These are phyloP conservation scores for Aspergillus hancockii DNA, from an alignment of 495 filamentous ascomycete species.

Conservation along the genomic window DNA sequence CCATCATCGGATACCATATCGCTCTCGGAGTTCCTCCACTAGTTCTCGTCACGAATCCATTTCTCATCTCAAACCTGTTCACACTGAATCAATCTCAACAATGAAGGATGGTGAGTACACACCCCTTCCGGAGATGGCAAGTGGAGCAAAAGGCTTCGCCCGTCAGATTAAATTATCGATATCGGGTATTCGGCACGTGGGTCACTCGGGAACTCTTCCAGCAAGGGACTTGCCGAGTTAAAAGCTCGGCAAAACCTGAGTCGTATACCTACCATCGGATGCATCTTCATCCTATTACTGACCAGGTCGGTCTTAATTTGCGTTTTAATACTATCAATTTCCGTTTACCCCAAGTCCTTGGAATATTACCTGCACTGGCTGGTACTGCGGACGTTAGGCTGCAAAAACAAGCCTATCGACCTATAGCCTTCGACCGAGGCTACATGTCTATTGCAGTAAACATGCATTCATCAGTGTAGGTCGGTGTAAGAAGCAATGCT, in stretches of 20 bases:
- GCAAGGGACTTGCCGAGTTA: neutral
- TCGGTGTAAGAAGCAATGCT: too few relatives aligned
- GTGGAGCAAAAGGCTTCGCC: neutral
- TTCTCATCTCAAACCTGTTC: neutral
- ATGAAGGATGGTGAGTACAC: neutral
- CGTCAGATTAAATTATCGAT: slow-evolving; percentile 1
- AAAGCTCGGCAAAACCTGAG: neutral
- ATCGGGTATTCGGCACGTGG: neutral
- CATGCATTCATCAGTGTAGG: too few relatives aligned
- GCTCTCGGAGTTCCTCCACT: too few relatives aligned
- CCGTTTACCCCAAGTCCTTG: neutral
- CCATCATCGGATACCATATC: too few relatives aligned
- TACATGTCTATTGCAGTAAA: too few relatives aligned
- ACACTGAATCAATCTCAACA: neutral
- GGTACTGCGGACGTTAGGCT: too few relatives aligned
- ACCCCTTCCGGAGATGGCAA: neutral
- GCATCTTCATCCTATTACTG: too few relatives aligned
- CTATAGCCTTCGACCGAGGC: too few relatives aligned
- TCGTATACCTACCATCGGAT: too few relatives aligned
- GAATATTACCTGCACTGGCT: neutral
- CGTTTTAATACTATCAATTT: neutral
- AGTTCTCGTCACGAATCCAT: too few relatives aligned
- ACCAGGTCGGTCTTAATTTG: too few relatives aligned
- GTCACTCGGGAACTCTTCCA: neutral
- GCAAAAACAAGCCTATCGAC: too few relatives aligned